These are phyloP conservation scores for Mortierella hygrophila DNA, from an alignment of 192 early-diverging fungal genomes.

Conservation along the genomic window DNA sequence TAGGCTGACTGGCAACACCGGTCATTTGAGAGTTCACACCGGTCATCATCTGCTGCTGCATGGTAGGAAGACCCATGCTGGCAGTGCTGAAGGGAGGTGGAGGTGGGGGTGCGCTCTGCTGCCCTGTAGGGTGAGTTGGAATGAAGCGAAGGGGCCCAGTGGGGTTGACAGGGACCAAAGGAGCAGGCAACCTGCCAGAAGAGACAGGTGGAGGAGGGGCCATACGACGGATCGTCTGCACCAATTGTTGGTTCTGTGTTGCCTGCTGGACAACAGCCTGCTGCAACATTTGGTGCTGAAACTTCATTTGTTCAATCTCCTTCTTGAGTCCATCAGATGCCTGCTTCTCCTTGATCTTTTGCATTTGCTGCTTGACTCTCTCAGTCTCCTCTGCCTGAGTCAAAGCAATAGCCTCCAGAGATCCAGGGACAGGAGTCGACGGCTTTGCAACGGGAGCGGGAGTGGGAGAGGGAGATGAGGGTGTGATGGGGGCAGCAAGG, in stretches of 20 bases:
- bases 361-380: conserved; percentile 39
- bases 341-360: conserved; percentile 42
- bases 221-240: conserved; percentile 41
- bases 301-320: conserved; percentile 41
- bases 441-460: conserved; percentile 24
- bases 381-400: conserved; percentile 51
- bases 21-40: conserved; percentile 46
- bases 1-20: conserved; percentile 40
- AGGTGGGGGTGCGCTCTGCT: conserved; percentile 20
- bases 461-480: conserved; percentile 22
- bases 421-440: conserved; percentile 37
- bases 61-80: conserved; percentile 42
- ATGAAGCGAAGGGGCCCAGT: conserved; percentile 51
- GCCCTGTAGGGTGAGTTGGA: conserved; percentile 51
- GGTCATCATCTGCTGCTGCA: conserved; percentile 57
- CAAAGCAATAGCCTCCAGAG: conserved; percentile 22
- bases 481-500: conserved; percentile 25
- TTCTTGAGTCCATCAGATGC: conserved; percentile 37
- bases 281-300: conserved; percentile 38
- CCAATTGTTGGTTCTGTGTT: conserved; percentile 36
- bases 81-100: conserved; percentile 42
- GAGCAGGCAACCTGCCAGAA: conserved; percentile 30
- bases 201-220: conserved; percentile 51
- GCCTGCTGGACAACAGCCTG: conserved; percentile 45
- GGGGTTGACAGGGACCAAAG: conserved; percentile 52